phyloP scores from a whole-genome alignment of 768 basidiomycete genomes.

The Suillus subluteus region DNA sequence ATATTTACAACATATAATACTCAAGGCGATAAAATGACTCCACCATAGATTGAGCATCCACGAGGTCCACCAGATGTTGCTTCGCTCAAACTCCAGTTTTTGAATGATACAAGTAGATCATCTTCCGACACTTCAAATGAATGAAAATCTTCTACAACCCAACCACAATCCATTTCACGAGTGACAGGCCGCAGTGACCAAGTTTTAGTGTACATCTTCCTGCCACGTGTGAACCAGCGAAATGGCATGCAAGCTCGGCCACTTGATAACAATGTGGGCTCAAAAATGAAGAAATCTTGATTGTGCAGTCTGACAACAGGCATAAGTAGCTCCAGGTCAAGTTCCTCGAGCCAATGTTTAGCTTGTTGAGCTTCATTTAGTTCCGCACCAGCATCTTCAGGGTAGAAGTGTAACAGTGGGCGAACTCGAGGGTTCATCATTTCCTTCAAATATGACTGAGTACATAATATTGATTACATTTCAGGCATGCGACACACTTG shows the following conservation, averaged over 20 bases:
- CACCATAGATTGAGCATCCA: constrained; percentile 18
- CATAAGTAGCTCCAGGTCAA: constrained; percentile 23
- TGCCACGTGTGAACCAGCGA: constrained; percentile 27
- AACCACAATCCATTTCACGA: too few species aligned
- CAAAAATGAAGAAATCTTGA: constrained; percentile 33
- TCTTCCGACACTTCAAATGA: too few species aligned
- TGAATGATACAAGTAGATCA: too few species aligned
- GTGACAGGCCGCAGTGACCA: constrained; percentile 19
- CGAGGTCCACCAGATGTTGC: too few species aligned
- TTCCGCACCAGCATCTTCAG: constrained; percentile 34
- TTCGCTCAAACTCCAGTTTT: too few species aligned
- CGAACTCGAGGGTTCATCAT: constrained; percentile 41
- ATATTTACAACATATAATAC: not conserved
- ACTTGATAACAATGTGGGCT: constrained; percentile 22
- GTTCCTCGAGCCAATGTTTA: constrained; percentile 31
- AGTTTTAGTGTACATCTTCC: constrained; percentile 21
- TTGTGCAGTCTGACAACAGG: constrained; percentile 30
- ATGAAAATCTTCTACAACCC: too few species aligned
- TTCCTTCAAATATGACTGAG: constrained; percentile 29
- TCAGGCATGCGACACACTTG: constrained; percentile 26
- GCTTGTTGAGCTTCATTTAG: constrained; percentile 31
- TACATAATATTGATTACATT: not conserved
- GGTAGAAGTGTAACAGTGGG: constrained; percentile 34
- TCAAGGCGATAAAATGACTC: too few species aligned
- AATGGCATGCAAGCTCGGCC: constrained; percentile 26